These are phyloP conservation scores for Alternaria solani DNA, from an alignment of 2,329 filamentous ascomycete species.

Conservation along the genomic window DNA sequence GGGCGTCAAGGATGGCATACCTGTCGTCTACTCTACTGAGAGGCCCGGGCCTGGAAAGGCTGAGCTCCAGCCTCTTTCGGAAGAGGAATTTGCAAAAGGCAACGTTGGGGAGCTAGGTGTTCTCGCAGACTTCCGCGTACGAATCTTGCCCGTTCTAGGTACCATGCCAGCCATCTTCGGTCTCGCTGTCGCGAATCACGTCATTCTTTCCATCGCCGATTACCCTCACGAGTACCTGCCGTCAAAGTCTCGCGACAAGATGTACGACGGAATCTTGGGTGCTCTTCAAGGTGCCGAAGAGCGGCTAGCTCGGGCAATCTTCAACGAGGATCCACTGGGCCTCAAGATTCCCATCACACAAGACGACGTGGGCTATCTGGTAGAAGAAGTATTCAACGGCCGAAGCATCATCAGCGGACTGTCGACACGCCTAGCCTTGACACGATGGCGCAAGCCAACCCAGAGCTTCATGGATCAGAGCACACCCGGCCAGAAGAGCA, in stretches of 20 bases:
- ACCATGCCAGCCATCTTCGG: constrained; percentile 99
- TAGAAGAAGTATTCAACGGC: constrained; percentile 88
- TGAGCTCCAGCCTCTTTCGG: constrained; percentile 81
- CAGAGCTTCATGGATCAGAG: constrained; percentile 70
- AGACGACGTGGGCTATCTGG: constrained; percentile 84
- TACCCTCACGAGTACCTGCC: constrained; percentile 88
- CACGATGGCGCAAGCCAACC: constrained; percentile 77
- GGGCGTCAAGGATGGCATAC: constrained; percentile 84
- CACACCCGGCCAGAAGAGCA: constrained; percentile 77
- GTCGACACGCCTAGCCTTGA: constrained; percentile 78
- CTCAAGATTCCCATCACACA: constrained; percentile 80
- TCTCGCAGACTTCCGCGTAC: constrained; percentile 88
- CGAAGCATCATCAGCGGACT: constrained; percentile 85
- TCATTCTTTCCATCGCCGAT: constrained; percentile 80
- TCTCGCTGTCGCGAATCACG: constrained; percentile 88
- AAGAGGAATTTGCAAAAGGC: constrained; percentile 88
- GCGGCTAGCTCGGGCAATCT: constrained; percentile 68
- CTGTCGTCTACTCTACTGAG: constrained; percentile 92
- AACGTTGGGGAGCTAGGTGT: constrained; percentile 86
- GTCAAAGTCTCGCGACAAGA: constrained; percentile 84
- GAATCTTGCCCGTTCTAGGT: constrained; percentile 93
- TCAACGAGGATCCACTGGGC: constrained; percentile 67
- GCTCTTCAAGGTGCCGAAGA: constrained; percentile 81
- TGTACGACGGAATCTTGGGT: constrained; percentile 85
- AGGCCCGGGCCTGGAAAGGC: constrained; percentile 91